Evolutionary conservation across 768 basidiomycete species (phyloP), one percentile per base, ranked within the genome.

Genomic region (Hypsizygus marmoreus): DNA sequence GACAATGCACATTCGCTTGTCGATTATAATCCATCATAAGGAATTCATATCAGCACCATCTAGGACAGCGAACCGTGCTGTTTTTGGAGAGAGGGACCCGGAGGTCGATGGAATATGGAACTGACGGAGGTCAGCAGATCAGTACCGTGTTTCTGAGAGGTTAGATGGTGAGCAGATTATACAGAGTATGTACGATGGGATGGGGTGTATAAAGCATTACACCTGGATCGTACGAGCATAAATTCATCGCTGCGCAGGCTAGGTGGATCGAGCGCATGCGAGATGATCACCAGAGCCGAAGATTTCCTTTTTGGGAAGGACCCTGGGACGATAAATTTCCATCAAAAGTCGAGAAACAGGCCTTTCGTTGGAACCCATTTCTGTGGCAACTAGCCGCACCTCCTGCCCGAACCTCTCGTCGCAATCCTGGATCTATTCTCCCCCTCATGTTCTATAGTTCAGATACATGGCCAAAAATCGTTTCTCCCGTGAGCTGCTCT

Each of bases 391-490:
- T 43, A 40, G 61, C 57, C 56, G 51, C 49, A 45, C 14, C 28
- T 23, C 31, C 29, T 38, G 38, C 32, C 47, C 49, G 30, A 47
- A 47, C 47, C 26, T 28, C 22, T 17, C 39, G 49, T 38, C 52
- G 46, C 53, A 56, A 76, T 63, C 64, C 75, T 78, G 76, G 73
- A 77, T 60, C 52, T 55, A 57, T 53, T 55, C 51, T 48, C 59
- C 51, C 59, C 62, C 62, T 56, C 75, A 78, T 77, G 75, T 77
- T 66, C 68, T 63, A 56, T 62, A 57, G 50, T 55, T 41, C 43
- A 40, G 40, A 54, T 54, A 61, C 60, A 78, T 80, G 77, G 56
- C 68, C 57, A 67, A 69, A 62, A 70, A 69, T 67, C 66, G 57
- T 62, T 58, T 65, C 58, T 61, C 55, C 53, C 43, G 70, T 72